Base-by-base conservation (phyloP, 345 rosid genomes). In the Eucalyptus microcorys region DNA sequence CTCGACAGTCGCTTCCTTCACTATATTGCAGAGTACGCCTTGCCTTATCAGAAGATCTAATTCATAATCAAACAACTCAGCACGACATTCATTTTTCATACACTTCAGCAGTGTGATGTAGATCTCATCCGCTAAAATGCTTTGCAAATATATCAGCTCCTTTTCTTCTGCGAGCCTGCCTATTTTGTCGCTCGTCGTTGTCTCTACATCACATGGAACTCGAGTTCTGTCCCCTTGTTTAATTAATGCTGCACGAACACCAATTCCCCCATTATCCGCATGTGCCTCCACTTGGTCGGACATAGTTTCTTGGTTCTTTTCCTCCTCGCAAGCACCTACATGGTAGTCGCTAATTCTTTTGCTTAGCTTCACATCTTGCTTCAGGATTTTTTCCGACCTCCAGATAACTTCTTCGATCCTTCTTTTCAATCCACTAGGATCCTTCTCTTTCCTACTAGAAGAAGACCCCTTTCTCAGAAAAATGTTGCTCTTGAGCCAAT, bases 371-470 rank as follows among this genome's bases (percentile, higher is more conserved):
- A 85, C 88, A 87, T 90, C 93, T 88, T 90, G 89, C 49, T 90
- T 86, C 79, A 92, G 87, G 84, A 96, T 87, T 87, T 88, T 88
- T 68, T 94, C 94, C 90, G 91, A 88, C 87, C 90, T 92, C 50
- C 45, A 34, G 71, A 94, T 85, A 22, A 95, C 88, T 87, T 94
- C 92, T 87, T 90, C 93, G 24, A 95, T 76, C 87, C 85, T 91
- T 90, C 89, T 89, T 87, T 90, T 94, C 48, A 66, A 84, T 49
- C 87, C 91, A 27, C 87, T 76, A 32, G 66, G 68, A 48, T 91
- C 93, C 88, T 87, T 92, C 40, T 91, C 94, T 87, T 88, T 91
- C 90, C 86, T 83, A 26, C 86, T 32, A 85, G 80, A 61, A 57
- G 88, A 43, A 49, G 79, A 49, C 61, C 86, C 85, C 88, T 83